Base-by-base conservation (phyloP, 2,329 filamentous ascomycete genomes). In the Fusarium sp. region DNA sequence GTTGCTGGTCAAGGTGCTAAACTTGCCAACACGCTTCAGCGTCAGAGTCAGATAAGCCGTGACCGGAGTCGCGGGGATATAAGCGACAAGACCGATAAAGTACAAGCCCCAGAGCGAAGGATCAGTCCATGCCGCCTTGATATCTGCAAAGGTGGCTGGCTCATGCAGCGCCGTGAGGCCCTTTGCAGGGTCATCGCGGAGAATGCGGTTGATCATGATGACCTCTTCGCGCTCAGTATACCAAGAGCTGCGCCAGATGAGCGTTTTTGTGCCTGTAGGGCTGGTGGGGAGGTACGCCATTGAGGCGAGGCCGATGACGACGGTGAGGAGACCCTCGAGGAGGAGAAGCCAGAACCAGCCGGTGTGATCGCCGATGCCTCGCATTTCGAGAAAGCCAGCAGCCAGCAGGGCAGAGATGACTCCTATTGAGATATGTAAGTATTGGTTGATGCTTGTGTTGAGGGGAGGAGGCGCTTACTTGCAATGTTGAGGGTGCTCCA, bases 151-250 rank as follows among this genome's bases (percentile, higher is more conserved):
- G 0, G 83, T 86, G 4, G 82, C 81, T 9, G 84, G 82, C 68
- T 88, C 84, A 66, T 85, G 82, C 63, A 88, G 77, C 16, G 82
- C 81, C 0, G 86, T 88, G 14, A 87, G 81, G 16, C 85, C 87
- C 79, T 89, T 89, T 39, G 87, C 87, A 0, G 88, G 87, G 73
- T 89, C 88, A 57, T 89, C 88, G 37, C 88, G 85, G 14, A 89
- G 81, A 13, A 89, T 84, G 8, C 87, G 84, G 77, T 93, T 94
- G 20, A 92, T 87, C 88, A 94, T 90, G 77, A 94, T 93, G 66
- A 90, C 88, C 76, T 94, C 92, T 78, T 94, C 90, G 2, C 85
- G 85, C 77, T 93, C 92, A 3, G 84, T 89, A 80, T 92, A 93
- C 92, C 92, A 92, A 6, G 92, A 78, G 48, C 90, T 90, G 3